A percentile compares a stretch with the other conserved stretches of the same genome.
phyloP scores from a whole-genome alignment of 768 basidiomycete species.

The Pilatotrama ljubarskyi region DNA sequence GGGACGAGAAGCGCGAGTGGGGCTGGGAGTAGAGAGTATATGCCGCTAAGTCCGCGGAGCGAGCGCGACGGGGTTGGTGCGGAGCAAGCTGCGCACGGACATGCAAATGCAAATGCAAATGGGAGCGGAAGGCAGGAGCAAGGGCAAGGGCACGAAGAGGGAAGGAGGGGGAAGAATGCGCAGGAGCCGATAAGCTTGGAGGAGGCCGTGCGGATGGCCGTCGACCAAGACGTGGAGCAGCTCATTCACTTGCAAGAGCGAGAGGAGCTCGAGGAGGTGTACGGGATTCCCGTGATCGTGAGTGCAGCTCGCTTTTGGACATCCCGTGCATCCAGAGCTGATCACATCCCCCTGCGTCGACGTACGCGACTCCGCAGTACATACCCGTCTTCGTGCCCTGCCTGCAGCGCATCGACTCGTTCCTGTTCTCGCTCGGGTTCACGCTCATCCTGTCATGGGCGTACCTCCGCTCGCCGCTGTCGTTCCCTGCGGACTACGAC shows the following conservation, averaged over 20 bases:
- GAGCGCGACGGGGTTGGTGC: background rate
- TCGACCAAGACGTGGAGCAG: constrained; percentile 68
- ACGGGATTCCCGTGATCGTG: constrained; percentile 79
- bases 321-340: background rate
- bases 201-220: constrained; percentile 37
- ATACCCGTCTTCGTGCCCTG: constrained; percentile 81
- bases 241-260: constrained; percentile 62
- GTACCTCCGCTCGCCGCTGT: constrained; percentile 58
- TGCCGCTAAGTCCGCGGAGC: constrained; percentile 20
- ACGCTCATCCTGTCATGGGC: constrained; percentile 61
- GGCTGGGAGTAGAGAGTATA: constrained; percentile 19
- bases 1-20: constrained; percentile 19
- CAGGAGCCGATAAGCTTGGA: constrained; percentile 20
- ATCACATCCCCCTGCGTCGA: background rate
- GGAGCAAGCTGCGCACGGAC: background rate
- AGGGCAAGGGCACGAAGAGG: background rate
- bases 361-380: constrained; percentile 43
- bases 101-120: background rate
- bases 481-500: constrained; percentile 17
- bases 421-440: constrained; percentile 68
- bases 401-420: constrained; percentile 72
- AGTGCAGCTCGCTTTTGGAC: constrained; percentile 32
- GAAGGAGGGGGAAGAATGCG: background rate
- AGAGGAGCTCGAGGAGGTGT: constrained; percentile 78
- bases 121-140: background rate